Conservation (phyloP, 306 rosid genomes). For the Macrotyloma uniflorum region DNA sequence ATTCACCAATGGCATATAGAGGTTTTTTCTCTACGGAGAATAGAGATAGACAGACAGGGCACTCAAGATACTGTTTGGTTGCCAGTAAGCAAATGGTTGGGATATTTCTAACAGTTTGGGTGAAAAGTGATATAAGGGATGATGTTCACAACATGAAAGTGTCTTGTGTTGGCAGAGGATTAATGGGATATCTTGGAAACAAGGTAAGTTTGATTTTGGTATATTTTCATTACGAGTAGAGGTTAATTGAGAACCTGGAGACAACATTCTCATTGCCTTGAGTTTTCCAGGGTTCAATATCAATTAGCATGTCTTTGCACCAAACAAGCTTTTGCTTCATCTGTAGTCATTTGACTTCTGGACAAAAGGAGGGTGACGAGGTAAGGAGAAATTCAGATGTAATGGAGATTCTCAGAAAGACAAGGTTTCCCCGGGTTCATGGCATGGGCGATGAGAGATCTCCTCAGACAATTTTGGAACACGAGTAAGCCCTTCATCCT, state of each 20-base stretch:
- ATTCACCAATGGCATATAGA: constrained; percentile 67
- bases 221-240: background rate
- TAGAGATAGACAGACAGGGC: constrained; percentile 70
- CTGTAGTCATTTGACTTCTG: constrained; percentile 97
- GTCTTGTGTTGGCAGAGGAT: constrained; percentile 97
- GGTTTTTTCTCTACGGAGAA: constrained; percentile 75
- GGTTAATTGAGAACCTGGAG: background rate
- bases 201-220: constrained; percentile 58
- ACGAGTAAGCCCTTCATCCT: constrained; percentile 66
- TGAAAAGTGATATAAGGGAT: constrained; percentile 77
- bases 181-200: constrained; percentile 99
- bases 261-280: constrained; percentile 42
- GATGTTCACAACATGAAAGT: constrained; percentile 83
- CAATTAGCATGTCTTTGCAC: constrained; percentile 97
- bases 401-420: constrained; percentile 92
- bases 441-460: constrained; percentile 66
- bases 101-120: constrained; percentile 88
- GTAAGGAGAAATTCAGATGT: constrained; percentile 94
- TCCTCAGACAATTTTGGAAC: constrained; percentile 84
- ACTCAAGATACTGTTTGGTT: constrained; percentile 87
- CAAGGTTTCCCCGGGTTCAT: constrained; percentile 80
- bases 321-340: constrained; percentile 97
- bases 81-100: constrained; percentile 99
- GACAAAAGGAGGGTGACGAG: constrained; percentile 99
- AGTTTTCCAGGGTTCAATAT: constrained; percentile 92